A percentile compares a stretch with the other conserved stretches of the same genome.
Evolutionary conservation across 78 protist species (phyloP).

Genomic region (Chrysochromulina parva): DNA sequence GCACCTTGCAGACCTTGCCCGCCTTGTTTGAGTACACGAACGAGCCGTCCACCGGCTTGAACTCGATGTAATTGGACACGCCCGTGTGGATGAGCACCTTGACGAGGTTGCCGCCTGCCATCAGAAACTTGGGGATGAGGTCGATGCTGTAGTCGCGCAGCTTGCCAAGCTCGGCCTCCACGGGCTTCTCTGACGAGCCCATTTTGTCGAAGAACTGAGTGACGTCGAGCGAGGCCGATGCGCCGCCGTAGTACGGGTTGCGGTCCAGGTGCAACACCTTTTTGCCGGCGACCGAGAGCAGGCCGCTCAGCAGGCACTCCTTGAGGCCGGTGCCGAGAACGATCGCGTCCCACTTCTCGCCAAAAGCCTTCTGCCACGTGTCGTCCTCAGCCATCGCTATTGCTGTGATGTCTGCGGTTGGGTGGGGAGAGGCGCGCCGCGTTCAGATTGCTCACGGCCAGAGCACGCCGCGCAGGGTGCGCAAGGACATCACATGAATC

Average conservation of each 20-base stretch:
- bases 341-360: conserved; percentile 88
- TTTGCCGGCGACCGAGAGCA: conserved; percentile 88
- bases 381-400: not conserved
- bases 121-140: conserved; percentile 94
- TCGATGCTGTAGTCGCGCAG: conserved; percentile 95
- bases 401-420: no score
- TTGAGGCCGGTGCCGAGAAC: conserved; percentile 97
- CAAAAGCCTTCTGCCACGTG: conserved; percentile 3
- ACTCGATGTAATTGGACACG: conserved; percentile 95
- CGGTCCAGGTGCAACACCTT: conserved; percentile 97
- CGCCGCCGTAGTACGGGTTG: conserved; percentile 98
- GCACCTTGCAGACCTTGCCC: conserved; percentile 88
- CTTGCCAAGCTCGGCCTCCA: conserved; percentile 70
- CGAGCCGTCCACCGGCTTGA: conserved; percentile 60
- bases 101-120: conserved; percentile 63
- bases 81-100: conserved; percentile 81
- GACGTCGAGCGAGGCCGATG: conserved; percentile 90
- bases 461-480: no score
- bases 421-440: no score
- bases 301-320: conserved; percentile 96
- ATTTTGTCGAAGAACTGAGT: conserved; percentile 77
- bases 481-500: no score
- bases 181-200: not conserved
- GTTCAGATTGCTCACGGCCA: no score
- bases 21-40: not conserved